phyloP scores from a whole-genome alignment of 768 basidiomycete species.

The Gloeostereum incarnatum region DNA sequence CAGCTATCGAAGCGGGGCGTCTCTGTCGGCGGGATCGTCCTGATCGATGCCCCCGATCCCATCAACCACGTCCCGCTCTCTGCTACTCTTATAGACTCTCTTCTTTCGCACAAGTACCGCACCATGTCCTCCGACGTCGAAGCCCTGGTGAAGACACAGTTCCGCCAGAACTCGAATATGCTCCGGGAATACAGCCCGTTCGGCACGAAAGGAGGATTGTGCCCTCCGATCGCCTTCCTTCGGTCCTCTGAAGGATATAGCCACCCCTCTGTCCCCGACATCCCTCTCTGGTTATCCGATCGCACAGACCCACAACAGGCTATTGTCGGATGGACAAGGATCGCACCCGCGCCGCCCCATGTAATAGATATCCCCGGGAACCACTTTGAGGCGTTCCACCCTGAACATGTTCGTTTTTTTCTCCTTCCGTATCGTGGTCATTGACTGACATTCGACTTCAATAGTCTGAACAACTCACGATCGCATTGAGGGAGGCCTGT shows the following conservation, averaged over 20 bases:
- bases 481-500: too few species aligned
- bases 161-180: constrained; percentile 35
- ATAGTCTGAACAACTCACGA: too few species aligned
- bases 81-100: constrained; percentile 36
- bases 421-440: too few species aligned
- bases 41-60: constrained; percentile 64
- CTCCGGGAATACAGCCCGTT: constrained; percentile 42
- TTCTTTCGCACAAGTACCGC: constrained; percentile 23
- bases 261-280: not conserved
- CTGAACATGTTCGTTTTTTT: not conserved
- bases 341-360: not conserved
- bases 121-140: constrained; percentile 19
- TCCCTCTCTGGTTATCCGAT: not conserved
- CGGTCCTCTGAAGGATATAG: not conserved
- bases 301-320: not conserved
- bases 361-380: constrained; percentile 1
- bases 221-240: not conserved
- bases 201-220: constrained; percentile 39
- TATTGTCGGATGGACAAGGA: not conserved
- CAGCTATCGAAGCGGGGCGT: constrained; percentile 35
- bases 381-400: constrained; percentile 1
- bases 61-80: constrained; percentile 42
- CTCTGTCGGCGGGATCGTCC: constrained; percentile 43
- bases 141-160: constrained; percentile 34
- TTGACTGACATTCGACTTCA: too few species aligned